Conservation (phyloP, 306 rosid genomes). For the Clitoria ternatea region DNA sequence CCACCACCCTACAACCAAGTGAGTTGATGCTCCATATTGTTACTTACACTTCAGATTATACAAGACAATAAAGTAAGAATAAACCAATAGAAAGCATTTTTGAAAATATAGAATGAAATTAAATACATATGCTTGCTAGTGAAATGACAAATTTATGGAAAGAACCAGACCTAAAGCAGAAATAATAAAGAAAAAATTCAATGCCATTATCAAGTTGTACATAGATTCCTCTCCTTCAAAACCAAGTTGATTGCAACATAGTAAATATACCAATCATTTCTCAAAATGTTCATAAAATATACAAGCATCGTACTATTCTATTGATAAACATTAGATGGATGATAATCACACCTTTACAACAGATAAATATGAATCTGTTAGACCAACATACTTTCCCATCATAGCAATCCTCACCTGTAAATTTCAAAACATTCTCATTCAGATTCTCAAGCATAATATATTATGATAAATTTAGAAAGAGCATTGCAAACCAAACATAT, state of each 20-base stretch:
- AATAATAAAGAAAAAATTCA: neutral
- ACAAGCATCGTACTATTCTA: too few species aligned
- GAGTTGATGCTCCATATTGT: neutral
- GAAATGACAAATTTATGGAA: neutral
- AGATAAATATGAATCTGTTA: too few species aligned
- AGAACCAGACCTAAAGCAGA: neutral
- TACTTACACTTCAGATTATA: neutral
- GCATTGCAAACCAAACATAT: conserved; percentile 9
- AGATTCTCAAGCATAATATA: conserved; percentile 4
- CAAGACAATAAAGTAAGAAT: conserved; percentile 1
- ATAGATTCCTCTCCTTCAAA: conserved; percentile 1
- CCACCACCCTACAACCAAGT: neutral
- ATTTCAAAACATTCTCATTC: neutral
- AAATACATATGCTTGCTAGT: conserved; percentile 2
- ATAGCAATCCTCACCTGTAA: too few species aligned
- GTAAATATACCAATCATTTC: neutral
- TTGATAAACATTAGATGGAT: too few species aligned
- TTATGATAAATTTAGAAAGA: conserved; percentile 11
- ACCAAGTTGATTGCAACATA: neutral
- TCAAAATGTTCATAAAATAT: too few species aligned
- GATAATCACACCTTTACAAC: too few species aligned
- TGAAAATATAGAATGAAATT: neutral
- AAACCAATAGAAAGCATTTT: neutral
- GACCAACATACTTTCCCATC: too few species aligned
- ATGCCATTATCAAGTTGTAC: neutral